These are phyloP conservation scores for Leccinum pallidistipes DNA, from an alignment of 1,284 basidiomycete genomes.

Conservation along the genomic window DNA sequence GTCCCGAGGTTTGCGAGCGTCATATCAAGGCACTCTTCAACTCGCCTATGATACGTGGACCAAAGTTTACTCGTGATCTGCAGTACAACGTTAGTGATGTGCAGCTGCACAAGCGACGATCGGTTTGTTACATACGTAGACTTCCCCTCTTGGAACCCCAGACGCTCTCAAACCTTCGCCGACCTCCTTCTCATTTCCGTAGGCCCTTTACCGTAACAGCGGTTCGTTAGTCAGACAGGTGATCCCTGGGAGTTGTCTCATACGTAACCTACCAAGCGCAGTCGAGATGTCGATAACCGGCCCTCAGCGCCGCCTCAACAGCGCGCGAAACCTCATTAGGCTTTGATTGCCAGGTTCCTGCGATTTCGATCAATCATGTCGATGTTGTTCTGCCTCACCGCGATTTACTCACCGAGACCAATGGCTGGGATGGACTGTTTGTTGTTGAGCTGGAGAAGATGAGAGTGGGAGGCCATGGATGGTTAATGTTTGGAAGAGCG, in stretches of 20 bases:
- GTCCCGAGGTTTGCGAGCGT: constrained; percentile 71
- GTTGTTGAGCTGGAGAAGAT: constrained; percentile 66
- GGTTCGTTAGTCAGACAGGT: constrained; percentile 15
- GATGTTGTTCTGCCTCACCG: not conserved
- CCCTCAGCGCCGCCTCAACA: constrained; percentile 72
- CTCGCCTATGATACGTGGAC: constrained; percentile 72
- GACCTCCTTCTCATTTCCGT: constrained; percentile 83
- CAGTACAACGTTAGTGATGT: not conserved
- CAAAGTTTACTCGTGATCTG: constrained; percentile 72
- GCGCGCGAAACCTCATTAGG: constrained; percentile 68
- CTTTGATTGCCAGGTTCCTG: constrained; percentile 81
- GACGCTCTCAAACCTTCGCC: constrained; percentile 79
- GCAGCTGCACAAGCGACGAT: not conserved
- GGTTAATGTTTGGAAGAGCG: not conserved
- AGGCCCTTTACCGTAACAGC: constrained; percentile 44
- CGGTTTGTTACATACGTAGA: constrained; percentile 56
- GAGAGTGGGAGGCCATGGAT: constrained; percentile 44
- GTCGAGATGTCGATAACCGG: constrained; percentile 81
- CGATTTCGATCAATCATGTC: not conserved
- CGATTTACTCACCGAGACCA: constrained; percentile 59
- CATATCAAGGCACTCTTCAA: constrained; percentile 73
- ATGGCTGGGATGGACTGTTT: constrained; percentile 66
- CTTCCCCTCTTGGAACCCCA: constrained; percentile 75
- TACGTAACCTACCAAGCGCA: constrained; percentile 59
- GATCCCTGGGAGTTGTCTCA: constrained; percentile 21